Evolutionary conservation across 2,329 filamentous ascomycete genomes (phyloP).

Genomic region (Sporothrix schenckii): DNA sequence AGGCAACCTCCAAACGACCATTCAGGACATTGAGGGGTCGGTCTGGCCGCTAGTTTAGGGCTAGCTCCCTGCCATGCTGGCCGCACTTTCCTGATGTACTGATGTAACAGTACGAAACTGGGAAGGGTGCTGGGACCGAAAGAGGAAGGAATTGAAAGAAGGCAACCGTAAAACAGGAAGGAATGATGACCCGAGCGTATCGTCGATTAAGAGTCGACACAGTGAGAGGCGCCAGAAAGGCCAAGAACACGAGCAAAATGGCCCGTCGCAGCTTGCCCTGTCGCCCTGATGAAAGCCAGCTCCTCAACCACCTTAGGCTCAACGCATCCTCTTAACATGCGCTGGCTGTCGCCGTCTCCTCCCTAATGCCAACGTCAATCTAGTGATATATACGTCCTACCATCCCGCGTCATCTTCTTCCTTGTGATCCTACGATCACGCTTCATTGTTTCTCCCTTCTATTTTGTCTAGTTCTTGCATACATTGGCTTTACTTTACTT

Average conservation of each 20-base stretch:
- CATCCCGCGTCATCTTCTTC: not conserved
- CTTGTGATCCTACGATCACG: not conserved
- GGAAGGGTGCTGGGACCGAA: not conserved
- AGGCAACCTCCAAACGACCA: slow-evolving; percentile 18
- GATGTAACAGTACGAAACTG: not conserved
- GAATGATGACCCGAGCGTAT: slow-evolving; percentile 16
- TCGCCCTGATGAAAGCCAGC: not conserved
- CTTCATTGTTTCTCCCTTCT: not conserved
- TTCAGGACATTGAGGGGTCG: slow-evolving; percentile 9
- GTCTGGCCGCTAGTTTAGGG: not conserved
- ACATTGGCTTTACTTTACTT: not conserved
- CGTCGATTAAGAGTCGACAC: slow-evolving; percentile 3
- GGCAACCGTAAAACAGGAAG: slow-evolving; percentile 14
- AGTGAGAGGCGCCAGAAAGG: not conserved
- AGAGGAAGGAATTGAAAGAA: slow-evolving; percentile 4
- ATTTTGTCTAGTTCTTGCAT: not conserved
- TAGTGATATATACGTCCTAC: not conserved
- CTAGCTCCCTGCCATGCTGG: slow-evolving; percentile 2
- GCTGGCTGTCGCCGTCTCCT: no score
- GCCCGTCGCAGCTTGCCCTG: slow-evolving; percentile 10
- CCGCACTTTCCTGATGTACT: not conserved
- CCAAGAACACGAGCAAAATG: not conserved
- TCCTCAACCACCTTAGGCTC: not conserved
- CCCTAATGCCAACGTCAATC: not conserved
- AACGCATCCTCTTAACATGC: not conserved